Evolutionary conservation across 257 asterid species (phyloP), one percentile per base, ranked within the genome.

Genomic region (Lycium ferocissimum): DNA sequence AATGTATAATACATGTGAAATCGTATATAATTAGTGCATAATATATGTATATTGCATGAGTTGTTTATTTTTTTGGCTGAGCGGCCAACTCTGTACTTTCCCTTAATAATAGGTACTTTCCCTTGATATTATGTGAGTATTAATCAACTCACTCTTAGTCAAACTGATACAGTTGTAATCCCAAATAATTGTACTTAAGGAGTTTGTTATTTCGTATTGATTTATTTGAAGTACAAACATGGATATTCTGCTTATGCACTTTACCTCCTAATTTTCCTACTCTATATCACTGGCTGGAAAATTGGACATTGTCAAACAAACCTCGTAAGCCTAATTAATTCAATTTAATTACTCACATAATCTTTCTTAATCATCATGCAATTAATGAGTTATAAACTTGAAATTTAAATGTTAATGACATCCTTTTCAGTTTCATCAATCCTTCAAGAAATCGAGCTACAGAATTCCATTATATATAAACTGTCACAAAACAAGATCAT

Each of bases 131-230:
- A 26, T 26, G 33, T 26, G 33, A 71, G 10, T 8, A 18, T 43
- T 40, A 38, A 72, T 72, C 57, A 72, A 72, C 18, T 45, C 14
- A 43, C 57, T 72, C 57, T 72, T 47, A 76, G 63, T 76, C 82
- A 76, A 53, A 76, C 43, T 22, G 20, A 76, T 51, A 75, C 40
- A 75, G 61, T 49, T 47, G 81, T 22, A 20, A 51, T 3, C 82
- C 81, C 26, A 7, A 76, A 13, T 76, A 51, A 76, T 76, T 76
- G 63, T 76, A 76, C 82, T 51, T 76, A 4, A 49, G 63, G 11
- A 53, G 63, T 76, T 76, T 76, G 82, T 76, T 76, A 51, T 76
- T 76, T 76, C 82, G 82, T 76, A 76, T 51, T 76, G 47, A 76
- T 53, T 76, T 51, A 76, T 26, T 51, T 76, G 82, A 76, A 53